Percentiles rank a stretch among this genome's conserved stretches.
Conservation (phyloP, 345 rosid species). For the Stellera chamaejasme region DNA sequence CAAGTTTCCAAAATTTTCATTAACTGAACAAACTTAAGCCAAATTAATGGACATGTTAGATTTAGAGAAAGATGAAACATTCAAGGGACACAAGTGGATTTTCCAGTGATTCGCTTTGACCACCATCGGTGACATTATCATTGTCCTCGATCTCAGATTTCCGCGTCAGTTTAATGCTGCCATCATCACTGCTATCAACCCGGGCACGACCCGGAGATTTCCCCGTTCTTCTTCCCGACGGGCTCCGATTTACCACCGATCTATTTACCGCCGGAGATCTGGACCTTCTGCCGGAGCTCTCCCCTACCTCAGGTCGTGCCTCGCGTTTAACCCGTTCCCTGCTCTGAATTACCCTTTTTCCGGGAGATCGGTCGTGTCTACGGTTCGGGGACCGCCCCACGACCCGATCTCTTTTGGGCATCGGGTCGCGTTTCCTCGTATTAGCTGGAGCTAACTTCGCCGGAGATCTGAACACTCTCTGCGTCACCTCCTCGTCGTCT, state of each 20-base stretch:
- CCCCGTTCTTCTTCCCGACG: slow-evolving; percentile 31
- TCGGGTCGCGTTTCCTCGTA: slow-evolving; percentile 16
- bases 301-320: slow-evolving; percentile 44
- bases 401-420: slow-evolving; percentile 18
- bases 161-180: slow-evolving; percentile 9
- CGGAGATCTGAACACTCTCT: slow-evolving; percentile 39
- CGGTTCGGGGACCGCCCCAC: slow-evolving; percentile 40
- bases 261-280: slow-evolving; percentile 60
- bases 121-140: slow-evolving; percentile 5
- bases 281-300: slow-evolving; percentile 57
- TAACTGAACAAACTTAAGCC: too few species aligned
- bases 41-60: background rate
- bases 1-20: too few species aligned
- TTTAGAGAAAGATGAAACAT: slow-evolving; percentile 77
- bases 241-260: slow-evolving; percentile 49
- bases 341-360: slow-evolving; percentile 26
- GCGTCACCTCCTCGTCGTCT: slow-evolving; percentile 35
- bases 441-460: slow-evolving; percentile 24
- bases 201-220: slow-evolving; percentile 61
- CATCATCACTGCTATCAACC: slow-evolving; percentile 16
- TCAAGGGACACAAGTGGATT: slow-evolving; percentile 83
- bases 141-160: slow-evolving; percentile 6
- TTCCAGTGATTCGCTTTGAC: slow-evolving; percentile 49
- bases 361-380: slow-evolving; percentile 48
- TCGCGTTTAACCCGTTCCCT: slow-evolving; percentile 25